These are phyloP conservation scores for Rossbeevera mucosa DNA, from an alignment of 768 basidiomycete species.

Conservation along the genomic window DNA sequence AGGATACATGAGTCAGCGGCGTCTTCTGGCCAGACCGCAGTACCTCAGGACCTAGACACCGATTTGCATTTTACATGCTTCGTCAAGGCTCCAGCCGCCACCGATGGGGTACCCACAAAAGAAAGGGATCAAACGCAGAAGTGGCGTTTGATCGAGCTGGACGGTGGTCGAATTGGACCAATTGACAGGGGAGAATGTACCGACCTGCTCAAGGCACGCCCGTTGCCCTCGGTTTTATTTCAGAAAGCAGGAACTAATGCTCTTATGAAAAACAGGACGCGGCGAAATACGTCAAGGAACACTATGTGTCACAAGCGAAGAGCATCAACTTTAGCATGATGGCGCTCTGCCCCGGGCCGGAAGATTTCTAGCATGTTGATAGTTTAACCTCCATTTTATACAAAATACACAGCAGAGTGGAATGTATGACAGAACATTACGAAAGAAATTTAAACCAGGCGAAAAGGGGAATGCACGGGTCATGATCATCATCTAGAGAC, in stretches of 20 bases:
- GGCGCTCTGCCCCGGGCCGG: slow-evolving; percentile 36
- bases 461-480: background rate
- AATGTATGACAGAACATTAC: background rate
- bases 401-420: slow-evolving; percentile 4
- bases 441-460: background rate
- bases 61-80: slow-evolving; percentile 88
- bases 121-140: slow-evolving; percentile 18
- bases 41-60: slow-evolving; percentile 61
- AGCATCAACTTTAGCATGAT: slow-evolving; percentile 46
- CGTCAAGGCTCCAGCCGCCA: slow-evolving; percentile 55
- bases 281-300: slow-evolving; percentile 42
- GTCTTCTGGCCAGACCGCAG: slow-evolving; percentile 59
- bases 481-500: background rate
- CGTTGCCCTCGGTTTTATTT: background rate
- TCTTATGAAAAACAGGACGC: slow-evolving; percentile 35
- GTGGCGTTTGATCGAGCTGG: slow-evolving; percentile 72
- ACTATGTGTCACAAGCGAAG: slow-evolving; percentile 37
- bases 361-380: slow-evolving; percentile 11
- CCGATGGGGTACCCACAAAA: background rate
- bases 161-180: slow-evolving; percentile 74
- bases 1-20: slow-evolving; percentile 73
- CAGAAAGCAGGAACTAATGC: background rate
- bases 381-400: background rate
- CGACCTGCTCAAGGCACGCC: slow-evolving; percentile 53
- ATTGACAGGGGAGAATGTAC: slow-evolving; percentile 69